Conservation (phyloP, 768 basidiomycete genomes). For the Sporobolomyces pararoseus region DNA sequence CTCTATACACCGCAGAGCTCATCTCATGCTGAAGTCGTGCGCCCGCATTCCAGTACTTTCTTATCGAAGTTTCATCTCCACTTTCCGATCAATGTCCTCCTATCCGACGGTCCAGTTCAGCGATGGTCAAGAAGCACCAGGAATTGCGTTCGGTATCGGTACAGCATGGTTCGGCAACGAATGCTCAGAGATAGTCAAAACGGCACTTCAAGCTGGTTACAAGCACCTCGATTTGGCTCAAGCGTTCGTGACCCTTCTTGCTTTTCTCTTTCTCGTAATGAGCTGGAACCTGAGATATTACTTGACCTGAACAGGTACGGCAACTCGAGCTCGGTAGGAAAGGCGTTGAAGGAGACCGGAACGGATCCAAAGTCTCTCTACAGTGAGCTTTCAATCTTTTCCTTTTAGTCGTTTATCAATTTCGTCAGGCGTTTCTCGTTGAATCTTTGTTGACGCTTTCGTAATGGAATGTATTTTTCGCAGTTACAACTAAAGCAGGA, state of each 20-base stretch:
- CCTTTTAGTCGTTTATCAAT: neutral
- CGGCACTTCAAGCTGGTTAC: conserved; percentile 46
- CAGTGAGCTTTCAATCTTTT: conserved; percentile 36
- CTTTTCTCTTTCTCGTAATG: too few species aligned
- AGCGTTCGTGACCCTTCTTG: too few species aligned
- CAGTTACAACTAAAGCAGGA: conserved; percentile 37
- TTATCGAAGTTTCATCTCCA: neutral
- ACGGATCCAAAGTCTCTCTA: conserved; percentile 53
- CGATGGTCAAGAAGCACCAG: conserved; percentile 16
- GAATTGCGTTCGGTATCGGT: conserved; percentile 24
- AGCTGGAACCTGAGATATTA: too few species aligned
- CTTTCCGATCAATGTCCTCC: conserved; percentile 13
- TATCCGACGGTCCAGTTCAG: conserved; percentile 2
- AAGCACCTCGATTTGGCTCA: conserved; percentile 46
- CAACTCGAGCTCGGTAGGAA: conserved; percentile 46
- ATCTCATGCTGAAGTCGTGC: too few species aligned
- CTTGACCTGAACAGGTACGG: too few species aligned
- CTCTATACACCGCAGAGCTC: too few species aligned
- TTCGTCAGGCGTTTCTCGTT: neutral
- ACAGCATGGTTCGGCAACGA: conserved; percentile 15
- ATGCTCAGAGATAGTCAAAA: conserved; percentile 16
- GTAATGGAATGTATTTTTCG: neutral
- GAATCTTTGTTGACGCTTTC: neutral
- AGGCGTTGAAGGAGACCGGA: conserved; percentile 45
- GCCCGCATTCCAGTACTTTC: too few species aligned